Evolutionary conservation across 1,139 yeast species (phyloP), one percentile per base, ranked within the genome.

Genomic region (Pichia sp.): DNA sequence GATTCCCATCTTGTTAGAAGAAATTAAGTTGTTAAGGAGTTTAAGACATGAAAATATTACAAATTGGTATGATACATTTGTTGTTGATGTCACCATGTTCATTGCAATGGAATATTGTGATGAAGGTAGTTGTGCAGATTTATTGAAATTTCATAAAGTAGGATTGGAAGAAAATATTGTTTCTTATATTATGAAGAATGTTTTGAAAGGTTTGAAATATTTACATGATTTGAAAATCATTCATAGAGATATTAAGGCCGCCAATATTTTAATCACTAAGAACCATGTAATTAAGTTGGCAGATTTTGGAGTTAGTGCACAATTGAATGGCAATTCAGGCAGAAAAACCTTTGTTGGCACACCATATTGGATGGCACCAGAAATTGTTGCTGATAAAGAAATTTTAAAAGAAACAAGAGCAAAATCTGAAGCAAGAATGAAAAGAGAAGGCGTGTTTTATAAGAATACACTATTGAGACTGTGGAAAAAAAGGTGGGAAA

Each of bases 331-430:
- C 38, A 79, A 86, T 1, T 70, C 72, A 43, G 72, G 74, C 46
- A 78, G 77, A 54, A 76, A 81, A 55, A 86, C 95, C 0, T 82
- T 86, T 70, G 95, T 86, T 34, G 96, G 96, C 0, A 86, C 95
- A 0, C 95, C 95, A 20, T 85, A 79, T 64, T 87, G 95, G 95
- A 87, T 87, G 95, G 95, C 95, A 0, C 96, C 95, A 0, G 96
- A 87, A 60, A 84, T 86, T 29, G 82, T 87, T 25, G 61, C 51
- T 9, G 58, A 61, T 16, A 27, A 29, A 12, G 29, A 25, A 12
- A 20, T 32, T 4, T 47, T 53, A 22, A 48, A 36, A 13, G 39
- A 46, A 11, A 50, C 51, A 40, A 18, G 47, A 15, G 35, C 27
- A 16, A 43, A 45, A 8, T 37, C 51, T 4, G 52, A 52, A 11